Base-by-base conservation (phyloP, 192 early-diverging fungal genomes). In the Entophlyctis luteolus region DNA sequence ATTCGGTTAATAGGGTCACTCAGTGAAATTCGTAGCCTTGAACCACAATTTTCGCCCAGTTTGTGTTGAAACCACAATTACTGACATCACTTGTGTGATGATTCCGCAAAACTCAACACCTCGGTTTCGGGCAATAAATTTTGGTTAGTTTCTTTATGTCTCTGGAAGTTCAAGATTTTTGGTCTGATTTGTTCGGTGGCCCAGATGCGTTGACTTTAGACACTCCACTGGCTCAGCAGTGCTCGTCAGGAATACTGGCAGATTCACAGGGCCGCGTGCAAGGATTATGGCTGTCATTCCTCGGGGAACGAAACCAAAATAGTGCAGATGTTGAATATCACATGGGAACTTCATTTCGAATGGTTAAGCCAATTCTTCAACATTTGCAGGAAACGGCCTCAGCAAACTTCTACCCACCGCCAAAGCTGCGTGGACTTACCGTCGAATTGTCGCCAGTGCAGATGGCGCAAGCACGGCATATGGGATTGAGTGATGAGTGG, bases 151-250 rank as follows among this genome's bases (percentile, higher is more conserved):
- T 6, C 46, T 49, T 34, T n/a, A 5, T 16, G 12, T 42, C 25
- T 52, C 50, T 22, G 12, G 47, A 3, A 28, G 12, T 35, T 67
- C 16, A 16, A 65, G 16, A 1, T 62, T 12, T 38, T 55, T 28
- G 27, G 10, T 45, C n/a, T 45, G 10, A n/a, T 8, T 32, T 62
- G 4, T 55, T 14, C 25, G 34, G 16, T 58, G 4, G 50, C 12
- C 0, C 27, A 55, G 87, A 92, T 60, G 89, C 88, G 2, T 86
- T 92, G 46, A 90, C 89, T 12, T 53, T 92, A 12, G 90, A 92
- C 62, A 91, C 90, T n/a, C 90, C 90, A 16, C 63, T 91, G 4
- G 89, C 87, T 20, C 84, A 89, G 54, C 87, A 91, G 69, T 92
- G 90, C 56, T 84, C 81, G 1, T 86, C 87, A 0, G 90, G 90